Evolutionary conservation across 768 basidiomycete genomes (phyloP), one percentile per base, ranked within the genome.

Genomic region (Psilocybe cubensis): DNA sequence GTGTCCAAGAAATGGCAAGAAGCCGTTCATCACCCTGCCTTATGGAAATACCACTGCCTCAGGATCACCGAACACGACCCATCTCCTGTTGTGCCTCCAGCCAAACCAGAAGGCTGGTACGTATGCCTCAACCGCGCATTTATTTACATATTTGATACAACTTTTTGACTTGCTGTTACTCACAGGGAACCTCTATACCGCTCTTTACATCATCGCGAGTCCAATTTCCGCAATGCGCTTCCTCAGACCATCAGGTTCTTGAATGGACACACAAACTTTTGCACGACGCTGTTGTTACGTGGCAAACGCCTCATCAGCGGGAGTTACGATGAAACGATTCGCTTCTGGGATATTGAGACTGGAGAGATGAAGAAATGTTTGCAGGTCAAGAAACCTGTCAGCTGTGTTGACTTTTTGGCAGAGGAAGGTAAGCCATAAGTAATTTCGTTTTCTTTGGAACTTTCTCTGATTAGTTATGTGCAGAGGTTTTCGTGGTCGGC

Each of bases 401-500:
- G 92, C 59, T 94, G 94, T 71, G 85, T 96, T 40, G 92, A 95
- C 67, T 95, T 91, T 70, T 74, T 92, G 60, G 83, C 85, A 1
- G 89, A 92, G 52, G 91, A 93, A 73, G 89, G 89, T 88, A 38
- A 0, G 77, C 18, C 20, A 20, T 28, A 18, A 38, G 23, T 47
- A 1, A 17, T 23, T 44, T 57, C 17, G 17, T 43, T 2, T 43
- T 28, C 45, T 29, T 38, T 57, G 31, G 52, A 56, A 53, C 25
- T 11, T 38, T 25, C 18, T 52, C 33, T 12, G 49, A 25, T 31
- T 28, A n/a, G 38, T 17, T 23, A 38, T 29, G 6, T 44, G 3
- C 42, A 91, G 88, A 92, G 82, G 91, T 95, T 3, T 92, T 96
- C 56, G 94, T 93, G 12, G 92, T 93, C 29, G 94, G 94, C 0